These are phyloP conservation scores for Houttuynia cordata DNA, from an alignment of 164 flowering plant species.

Conservation along the genomic window DNA sequence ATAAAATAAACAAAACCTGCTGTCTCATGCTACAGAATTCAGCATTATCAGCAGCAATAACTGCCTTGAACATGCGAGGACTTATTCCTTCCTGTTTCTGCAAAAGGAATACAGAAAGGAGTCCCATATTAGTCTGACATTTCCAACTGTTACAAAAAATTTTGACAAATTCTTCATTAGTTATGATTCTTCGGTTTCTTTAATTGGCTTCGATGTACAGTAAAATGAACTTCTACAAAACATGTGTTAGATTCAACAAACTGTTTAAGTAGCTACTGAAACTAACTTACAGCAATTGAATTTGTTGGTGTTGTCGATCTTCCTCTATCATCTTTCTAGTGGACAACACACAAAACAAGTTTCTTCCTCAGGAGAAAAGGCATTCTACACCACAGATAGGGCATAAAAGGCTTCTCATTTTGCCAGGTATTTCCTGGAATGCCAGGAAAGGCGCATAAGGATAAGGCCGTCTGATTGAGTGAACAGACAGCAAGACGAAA, in stretches of 20 bases:
- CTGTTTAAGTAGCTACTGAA: slow-evolving; percentile 1
- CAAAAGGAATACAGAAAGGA: slow-evolving; percentile 4
- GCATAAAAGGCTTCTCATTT: slow-evolving; percentile 1
- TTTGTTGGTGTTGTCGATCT: slow-evolving; percentile 23
- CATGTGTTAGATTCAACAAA: too few relatives aligned
- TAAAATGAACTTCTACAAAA: neutral
- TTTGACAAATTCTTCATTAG: too few relatives aligned
- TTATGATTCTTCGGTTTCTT: neutral
- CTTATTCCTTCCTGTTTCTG: slow-evolving; percentile 87
- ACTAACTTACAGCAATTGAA: slow-evolving; percentile 38
- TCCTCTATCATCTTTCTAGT: slow-evolving; percentile 36
- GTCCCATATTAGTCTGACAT: neutral
- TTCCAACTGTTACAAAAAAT: neutral
- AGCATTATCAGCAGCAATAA: slow-evolving; percentile 82
- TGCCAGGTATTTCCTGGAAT: neutral
- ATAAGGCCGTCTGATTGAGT: neutral
- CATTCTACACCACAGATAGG: neutral
- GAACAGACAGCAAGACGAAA: neutral
- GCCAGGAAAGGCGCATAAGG: neutral
- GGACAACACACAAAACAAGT: slow-evolving; percentile 3
- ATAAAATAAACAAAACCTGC: slow-evolving; percentile 44
- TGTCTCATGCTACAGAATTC: slow-evolving; percentile 49
- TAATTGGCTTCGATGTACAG: neutral
- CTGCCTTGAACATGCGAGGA: slow-evolving; percentile 61
- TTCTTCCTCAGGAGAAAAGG: slow-evolving; percentile 1